Evolutionary conservation across 495 filamentous ascomycete genomes (phyloP), one percentile per base, ranked within the genome.

Genomic region (Letharia lupina): DNA sequence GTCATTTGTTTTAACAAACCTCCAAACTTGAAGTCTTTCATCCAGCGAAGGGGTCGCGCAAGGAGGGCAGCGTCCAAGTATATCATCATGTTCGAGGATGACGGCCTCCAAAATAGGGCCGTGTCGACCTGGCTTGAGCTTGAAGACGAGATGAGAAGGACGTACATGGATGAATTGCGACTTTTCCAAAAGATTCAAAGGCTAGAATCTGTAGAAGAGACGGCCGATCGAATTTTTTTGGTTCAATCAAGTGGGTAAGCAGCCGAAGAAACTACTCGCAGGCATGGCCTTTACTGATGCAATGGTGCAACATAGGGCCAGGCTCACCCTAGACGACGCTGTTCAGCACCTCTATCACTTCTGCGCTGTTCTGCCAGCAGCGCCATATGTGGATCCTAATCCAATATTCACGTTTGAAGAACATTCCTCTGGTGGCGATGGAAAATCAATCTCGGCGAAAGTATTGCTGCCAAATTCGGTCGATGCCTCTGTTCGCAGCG

Each of bases 1-100:
- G 91, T 97, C 16, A 80, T 96, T n/a, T 94, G 91, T 71, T 96
- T 90, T 70, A 85, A 96, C 66, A 76, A 81, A 48, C 91, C 91
- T 6, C 73, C 78, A 9, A 93, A 88, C 63, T 75, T 96, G 40
- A 93, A 93, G 70, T 89, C 90, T 0, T 96, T 93, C 73, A 85
- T 98, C 23, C 93, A 98, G 73, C 83, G 93, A 31, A 65, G 93
- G 20, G 93, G 93, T 2, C 81, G 94, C 63, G 93, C 93, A 9
- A 81, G 94, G 52, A 86, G 87, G 72, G 75, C 79, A 65, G 74
- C 83, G 31, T 96, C 92, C 1, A 87, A 81, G 41, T 89, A 90
- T 71, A 80, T 87, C 31, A 77, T 97, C 7, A 78, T 98, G 68
- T 68, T 83, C 28, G 75, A 78, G 0, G 73, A 75, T 20, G 61